These are phyloP conservation scores for Knoxdaviesia capensis DNA, from an alignment of 2,329 filamentous ascomycete species.

Conservation along the genomic window DNA sequence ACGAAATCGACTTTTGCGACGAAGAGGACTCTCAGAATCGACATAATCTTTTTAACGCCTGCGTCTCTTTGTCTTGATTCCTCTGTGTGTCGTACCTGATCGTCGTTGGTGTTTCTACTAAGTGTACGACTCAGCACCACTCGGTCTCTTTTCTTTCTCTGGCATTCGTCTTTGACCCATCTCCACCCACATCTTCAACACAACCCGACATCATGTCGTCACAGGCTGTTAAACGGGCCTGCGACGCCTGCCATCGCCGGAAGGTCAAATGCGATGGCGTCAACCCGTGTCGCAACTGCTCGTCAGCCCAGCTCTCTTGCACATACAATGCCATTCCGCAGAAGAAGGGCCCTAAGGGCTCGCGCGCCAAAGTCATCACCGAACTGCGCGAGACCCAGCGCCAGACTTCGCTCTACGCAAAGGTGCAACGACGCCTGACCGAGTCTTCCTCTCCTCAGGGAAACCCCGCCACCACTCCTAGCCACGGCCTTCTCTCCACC, in stretches of 20 bases:
- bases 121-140: no score
- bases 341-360: conserved; percentile 60
- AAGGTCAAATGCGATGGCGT: conserved; percentile 57
- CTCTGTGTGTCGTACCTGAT: no score
- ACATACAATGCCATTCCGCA: conserved; percentile 58
- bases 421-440: conserved; percentile 38
- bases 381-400: conserved; percentile 50
- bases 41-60: no score
- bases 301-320: conserved; percentile 44
- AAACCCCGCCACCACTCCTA: neutral
- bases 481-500: conserved; percentile 25
- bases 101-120: no score
- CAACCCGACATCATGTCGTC: conserved; percentile 17
- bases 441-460: conserved; percentile 17
- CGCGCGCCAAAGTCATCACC: conserved; percentile 55
- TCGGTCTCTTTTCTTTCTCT: no score
- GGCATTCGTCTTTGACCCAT: no score
- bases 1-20: no score
- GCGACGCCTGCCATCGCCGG: conserved; percentile 53
- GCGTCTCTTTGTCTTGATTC: no score
- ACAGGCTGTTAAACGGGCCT: conserved; percentile 39
- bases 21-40: no score
- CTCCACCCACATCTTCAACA: no score
- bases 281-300: conserved; percentile 52
- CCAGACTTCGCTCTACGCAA: conserved; percentile 41